Percentiles rank a stretch among this genome's conserved stretches.
Conservation (phyloP, 2,329 filamentous ascomycete species). For the Talaromyces sp. region DNA sequence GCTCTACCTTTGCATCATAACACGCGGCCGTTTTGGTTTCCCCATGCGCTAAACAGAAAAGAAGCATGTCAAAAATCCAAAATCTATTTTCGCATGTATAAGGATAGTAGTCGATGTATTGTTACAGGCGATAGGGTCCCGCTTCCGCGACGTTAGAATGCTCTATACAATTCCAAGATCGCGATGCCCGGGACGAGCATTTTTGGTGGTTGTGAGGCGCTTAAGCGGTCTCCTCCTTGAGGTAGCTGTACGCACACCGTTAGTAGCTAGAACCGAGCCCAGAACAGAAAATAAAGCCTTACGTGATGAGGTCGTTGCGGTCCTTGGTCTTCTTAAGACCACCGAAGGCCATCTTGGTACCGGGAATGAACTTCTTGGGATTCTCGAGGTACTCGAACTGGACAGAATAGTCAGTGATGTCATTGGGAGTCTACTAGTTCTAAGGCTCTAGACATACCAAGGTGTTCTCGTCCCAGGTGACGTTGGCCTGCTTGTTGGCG, state of each 20-base stretch:
- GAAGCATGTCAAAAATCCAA: conserved; percentile 18
- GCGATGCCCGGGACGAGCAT: conserved; percentile 16
- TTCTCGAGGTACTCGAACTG: conserved; percentile 99
- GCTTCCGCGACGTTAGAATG: conserved; percentile 6
- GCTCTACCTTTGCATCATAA: conserved; percentile 5
- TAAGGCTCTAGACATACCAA: no score
- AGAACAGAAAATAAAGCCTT: conserved; percentile 43
- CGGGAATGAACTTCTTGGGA: conserved; percentile 99
- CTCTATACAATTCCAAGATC: conserved; percentile 15
- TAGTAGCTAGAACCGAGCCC: background rate
- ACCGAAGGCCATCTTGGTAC: conserved; percentile 99
- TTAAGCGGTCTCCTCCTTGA: conserved; percentile 39
- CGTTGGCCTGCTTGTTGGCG: conserved; percentile 96
- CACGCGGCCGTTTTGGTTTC: conserved; percentile 16
- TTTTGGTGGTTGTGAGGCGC: conserved; percentile 19
- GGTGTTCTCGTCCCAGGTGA: conserved; percentile 80
- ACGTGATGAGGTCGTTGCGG: conserved; percentile 97
- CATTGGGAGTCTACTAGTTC: no score
- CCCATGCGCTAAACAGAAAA: conserved; percentile 13
- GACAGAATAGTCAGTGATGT: conserved; percentile 19
- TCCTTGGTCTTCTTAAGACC: conserved; percentile 99
- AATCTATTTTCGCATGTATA: conserved; percentile 25
- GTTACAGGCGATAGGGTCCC: conserved; percentile 32
- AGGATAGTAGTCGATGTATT: conserved; percentile 29
- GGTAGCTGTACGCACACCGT: conserved; percentile 30